Evolutionary conservation across 1,139 yeast genomes (phyloP), one percentile per base, ranked within the genome.

Genomic region (Yamadazyma jaroonii): DNA sequence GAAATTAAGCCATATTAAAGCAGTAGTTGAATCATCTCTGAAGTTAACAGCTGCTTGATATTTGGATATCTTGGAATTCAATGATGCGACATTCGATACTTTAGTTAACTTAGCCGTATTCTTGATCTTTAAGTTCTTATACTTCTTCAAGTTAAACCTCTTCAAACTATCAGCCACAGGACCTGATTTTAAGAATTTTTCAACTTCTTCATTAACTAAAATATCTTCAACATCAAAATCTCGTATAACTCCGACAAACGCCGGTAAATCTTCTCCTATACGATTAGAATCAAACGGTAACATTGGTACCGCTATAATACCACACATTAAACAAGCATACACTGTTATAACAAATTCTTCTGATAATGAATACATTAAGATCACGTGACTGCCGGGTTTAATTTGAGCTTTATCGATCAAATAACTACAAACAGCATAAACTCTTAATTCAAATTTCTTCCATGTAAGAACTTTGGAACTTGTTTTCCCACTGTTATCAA

Each of bases 291-390:
- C 90, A 37, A 89, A 65, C 0, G 95, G 89, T 5, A 84, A 70
- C 58, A 92, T 61, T 0, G 97, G 96, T 11, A 92, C 78, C 0
- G 92, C 84, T 6, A 85, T 73, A 3, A 89, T 67, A 1, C 97
- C 96, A 44, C 90, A 75, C 44, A 84, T 62, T 56, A 92, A 74
- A 56, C 97, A 92, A 0, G 98, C 97, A 57, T 81, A 81, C 0
- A 89, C 70, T 1, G 96, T 88, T 31, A 87, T 79, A 6, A 84
- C 79, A 55, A 79, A 92, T 45, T 92, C 97, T 43, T 90, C 96
- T 1, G 92, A 81, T 37, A 92, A 77, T 0, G 96, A 84, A 54
- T 86, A 88, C 84, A 89, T 84, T 47, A 92, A 65, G 4, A 90
- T 72, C 6, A 87, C 90, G 45, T 74, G 70, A 41, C 83, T 84